These are phyloP conservation scores for Hypholoma fasciculare DNA, from an alignment of 768 basidiomycete genomes.

Conservation along the genomic window DNA sequence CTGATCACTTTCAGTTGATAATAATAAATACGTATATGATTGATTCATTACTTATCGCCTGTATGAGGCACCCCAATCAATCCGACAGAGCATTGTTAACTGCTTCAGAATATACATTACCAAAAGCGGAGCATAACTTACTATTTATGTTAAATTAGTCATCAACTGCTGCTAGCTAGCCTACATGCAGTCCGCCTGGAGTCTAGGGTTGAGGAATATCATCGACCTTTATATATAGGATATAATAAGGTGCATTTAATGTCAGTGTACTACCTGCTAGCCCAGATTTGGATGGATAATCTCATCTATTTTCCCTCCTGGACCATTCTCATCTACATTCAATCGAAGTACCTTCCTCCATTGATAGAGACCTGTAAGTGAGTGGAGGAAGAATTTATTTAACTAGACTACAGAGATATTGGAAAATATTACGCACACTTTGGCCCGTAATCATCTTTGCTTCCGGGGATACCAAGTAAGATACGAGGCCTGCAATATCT, in stretches of 20 bases:
- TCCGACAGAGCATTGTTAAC: no score
- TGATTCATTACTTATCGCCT: neutral
- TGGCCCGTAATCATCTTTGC: slow-evolving; percentile 9
- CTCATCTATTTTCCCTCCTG: neutral
- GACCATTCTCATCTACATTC: neutral
- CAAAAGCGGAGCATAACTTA: no score
- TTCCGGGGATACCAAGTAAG: slow-evolving; percentile 5
- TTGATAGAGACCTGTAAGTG: slow-evolving; percentile 1
- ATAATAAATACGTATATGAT: neutral
- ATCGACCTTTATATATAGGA: no score
- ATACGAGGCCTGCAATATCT: slow-evolving; percentile 7
- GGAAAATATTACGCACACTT: neutral
- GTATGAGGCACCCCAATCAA: no score
- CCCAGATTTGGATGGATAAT: no score
- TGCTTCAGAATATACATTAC: no score
- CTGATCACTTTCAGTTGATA: neutral
- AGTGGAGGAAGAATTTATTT: neutral
- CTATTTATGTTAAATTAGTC: no score
- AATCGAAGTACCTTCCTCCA: slow-evolving; percentile 2
- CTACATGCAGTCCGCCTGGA: no score
- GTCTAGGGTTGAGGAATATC: no score
- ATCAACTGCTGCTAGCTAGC: no score
- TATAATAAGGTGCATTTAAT: no score
- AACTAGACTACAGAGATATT: neutral
- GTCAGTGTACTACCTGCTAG: no score